These are phyloP conservation scores for Quercus gilva DNA, from an alignment of 306 rosid species.

Conservation along the genomic window DNA sequence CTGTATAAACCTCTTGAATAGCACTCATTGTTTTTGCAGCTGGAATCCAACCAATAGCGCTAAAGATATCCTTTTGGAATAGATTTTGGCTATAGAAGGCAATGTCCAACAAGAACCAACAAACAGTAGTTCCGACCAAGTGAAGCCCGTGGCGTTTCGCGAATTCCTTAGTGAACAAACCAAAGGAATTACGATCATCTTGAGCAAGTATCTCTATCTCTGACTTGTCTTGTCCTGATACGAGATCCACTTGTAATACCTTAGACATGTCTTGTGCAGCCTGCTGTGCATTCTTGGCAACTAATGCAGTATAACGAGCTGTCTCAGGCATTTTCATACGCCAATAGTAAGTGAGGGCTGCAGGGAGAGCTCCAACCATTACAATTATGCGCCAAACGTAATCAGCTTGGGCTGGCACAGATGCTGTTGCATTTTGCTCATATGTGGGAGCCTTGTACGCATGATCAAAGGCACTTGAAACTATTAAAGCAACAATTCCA, in stretches of 20 bases:
- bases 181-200: conserved; percentile 31
- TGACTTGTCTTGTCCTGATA: conserved; percentile 51
- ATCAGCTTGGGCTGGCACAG: conserved; percentile 55
- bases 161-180: conserved; percentile 59
- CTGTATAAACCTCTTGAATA: conserved; percentile 59
- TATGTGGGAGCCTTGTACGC: conserved; percentile 51
- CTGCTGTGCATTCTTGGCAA: conserved; percentile 65
- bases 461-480: conserved; percentile 50
- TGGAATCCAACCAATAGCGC: conserved; percentile 81
- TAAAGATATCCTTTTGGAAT: conserved; percentile 84
- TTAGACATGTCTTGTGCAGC: conserved; percentile 83
- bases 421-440: background rate
- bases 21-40: conserved; percentile 61
- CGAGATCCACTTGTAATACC: conserved; percentile 62
- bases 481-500: conserved; percentile 64
- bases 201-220: background rate
- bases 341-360: conserved; percentile 79
- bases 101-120: conserved; percentile 85
- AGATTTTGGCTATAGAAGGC: conserved; percentile 90
- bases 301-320: conserved; percentile 85
- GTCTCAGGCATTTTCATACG: conserved; percentile 97
- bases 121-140: conserved; percentile 63
- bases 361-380: conserved; percentile 74
- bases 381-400: conserved; percentile 74
- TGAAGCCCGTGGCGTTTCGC: conserved; percentile 67